A percentile compares a stretch with the other conserved stretches of the same genome.
These are phyloP conservation scores for Spathaspora passalidarum DNA, from an alignment of 805 yeast genomes.

Conservation along the genomic window DNA sequence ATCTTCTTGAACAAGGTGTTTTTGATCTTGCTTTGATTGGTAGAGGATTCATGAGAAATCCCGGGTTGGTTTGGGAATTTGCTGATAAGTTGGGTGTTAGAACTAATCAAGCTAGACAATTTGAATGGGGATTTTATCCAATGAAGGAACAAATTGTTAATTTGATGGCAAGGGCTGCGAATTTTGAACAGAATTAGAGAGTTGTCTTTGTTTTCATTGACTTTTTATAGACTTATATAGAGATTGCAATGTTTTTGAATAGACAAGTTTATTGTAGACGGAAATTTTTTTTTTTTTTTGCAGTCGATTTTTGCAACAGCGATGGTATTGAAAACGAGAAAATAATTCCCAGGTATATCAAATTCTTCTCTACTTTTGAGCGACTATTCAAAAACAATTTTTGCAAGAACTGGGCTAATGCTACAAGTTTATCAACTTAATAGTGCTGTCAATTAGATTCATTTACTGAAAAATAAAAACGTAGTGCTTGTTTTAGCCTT, in stretches of 20 bases:
- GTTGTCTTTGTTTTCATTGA: background rate
- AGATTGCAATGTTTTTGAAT: background rate
- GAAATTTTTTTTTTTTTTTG: no score
- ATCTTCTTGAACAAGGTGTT: conserved; percentile 37
- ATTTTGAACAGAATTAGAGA: conserved; percentile 1
- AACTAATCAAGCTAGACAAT: conserved; percentile 31
- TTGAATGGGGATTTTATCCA: conserved; percentile 19
- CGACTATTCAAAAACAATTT: no score
- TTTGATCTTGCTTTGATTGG: conserved; percentile 51
- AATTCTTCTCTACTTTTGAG: no score
- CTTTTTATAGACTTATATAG: conserved; percentile 1
- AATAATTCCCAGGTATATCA: no score
- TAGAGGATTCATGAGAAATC: conserved; percentile 43
- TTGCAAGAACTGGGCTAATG: no score
- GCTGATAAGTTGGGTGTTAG: conserved; percentile 48
- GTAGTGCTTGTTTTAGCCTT: no score
- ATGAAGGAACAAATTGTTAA: conserved; percentile 16
- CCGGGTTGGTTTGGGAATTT: conserved; percentile 48
- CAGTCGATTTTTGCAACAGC: no score
- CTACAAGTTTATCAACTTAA: no score
- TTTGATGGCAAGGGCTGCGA: conserved; percentile 14
- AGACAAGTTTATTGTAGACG: no score
- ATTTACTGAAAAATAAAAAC: no score
- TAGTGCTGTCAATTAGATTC: no score
- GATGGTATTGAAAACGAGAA: no score